Evolutionary conservation across 345 rosid genomes (phyloP).

Genomic region (Firmiana major): DNA sequence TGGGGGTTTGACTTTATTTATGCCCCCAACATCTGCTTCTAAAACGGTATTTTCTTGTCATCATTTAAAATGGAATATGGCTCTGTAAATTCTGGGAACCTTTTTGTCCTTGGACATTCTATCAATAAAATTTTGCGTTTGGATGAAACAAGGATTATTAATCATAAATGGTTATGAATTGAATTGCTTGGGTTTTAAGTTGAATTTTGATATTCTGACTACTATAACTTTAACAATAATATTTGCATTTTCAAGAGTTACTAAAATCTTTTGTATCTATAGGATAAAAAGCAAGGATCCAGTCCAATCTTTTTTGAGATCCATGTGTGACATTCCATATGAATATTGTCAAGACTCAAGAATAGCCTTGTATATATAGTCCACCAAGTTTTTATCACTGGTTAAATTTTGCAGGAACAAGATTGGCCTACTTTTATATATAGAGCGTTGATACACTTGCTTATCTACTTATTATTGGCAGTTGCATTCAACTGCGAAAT

Average conservation of each 20-base stretch:
- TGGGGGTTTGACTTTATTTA: conserved; percentile 92
- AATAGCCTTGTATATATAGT: neutral
- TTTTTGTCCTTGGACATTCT: neutral
- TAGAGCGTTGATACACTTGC: neutral
- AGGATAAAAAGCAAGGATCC: neutral
- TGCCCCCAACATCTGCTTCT: conserved; percentile 95
- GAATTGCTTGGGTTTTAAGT: neutral
- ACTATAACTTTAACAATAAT: neutral
- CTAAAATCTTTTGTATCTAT: neutral
- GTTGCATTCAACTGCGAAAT: neutral
- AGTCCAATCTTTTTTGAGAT: neutral
- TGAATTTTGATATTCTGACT: neutral
- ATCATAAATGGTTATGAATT: neutral
- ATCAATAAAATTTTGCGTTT: neutral
- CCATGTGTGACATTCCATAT: neutral
- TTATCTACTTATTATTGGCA: neutral
- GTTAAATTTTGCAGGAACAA: neutral
- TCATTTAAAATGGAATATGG: neutral
- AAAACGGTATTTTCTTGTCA: conserved; percentile 55
- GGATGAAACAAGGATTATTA: neutral
- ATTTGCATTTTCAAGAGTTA: neutral
- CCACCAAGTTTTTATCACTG: neutral
- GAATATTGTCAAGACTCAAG: neutral
- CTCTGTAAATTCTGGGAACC: neutral
- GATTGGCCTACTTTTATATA: neutral